Evolutionary conservation across 306 rosid genomes (phyloP), one percentile per base, ranked within the genome.

Genomic region (Heteromeles arbutifolia): DNA sequence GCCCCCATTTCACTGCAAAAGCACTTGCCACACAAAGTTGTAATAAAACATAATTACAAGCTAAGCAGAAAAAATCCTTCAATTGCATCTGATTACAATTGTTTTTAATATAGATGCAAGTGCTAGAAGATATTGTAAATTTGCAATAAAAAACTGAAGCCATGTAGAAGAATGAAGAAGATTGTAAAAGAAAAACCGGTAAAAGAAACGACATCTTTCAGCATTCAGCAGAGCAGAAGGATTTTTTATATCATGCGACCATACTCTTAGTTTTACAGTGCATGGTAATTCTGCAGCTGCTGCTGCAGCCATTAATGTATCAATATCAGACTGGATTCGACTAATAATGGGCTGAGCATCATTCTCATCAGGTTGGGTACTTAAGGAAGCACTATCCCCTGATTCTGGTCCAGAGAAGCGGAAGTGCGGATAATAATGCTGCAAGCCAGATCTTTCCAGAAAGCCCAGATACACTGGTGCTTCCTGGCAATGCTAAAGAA

Each of bases 1-100:
- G 97, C 91, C 79, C 99, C 99, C 99, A 95, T 95, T 88, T 95
- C 99, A 78, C 99, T 95, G 96, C 90, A 90, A 84, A 74, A 61
- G 41, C 61, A 71, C 26, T 37, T 56, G 70, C 69, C 78, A 31
- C 48, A 62, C 56, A 63, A 48, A 61, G 78, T 11, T 58, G 62
- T 61, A 39, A 56, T 43, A 21, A 48, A 41, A 58, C 70, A 73
- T 37, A 50, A 34, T 69, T 28, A 39, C 21, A 31, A 50, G 66
- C 69, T 52, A 67, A 57, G 72, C 75, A 81, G n/a, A 65, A 87
- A 84, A 54, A 13, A 45, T 43, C 50, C 45, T 39, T 2, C 69
- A 43, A 68, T 32, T 4, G 39, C 11, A 39, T n/a, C 17, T 6
- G 69, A 68, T 24, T 32, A 72, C 24, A n/a, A 21, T 17, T 32